phyloP scores from a whole-genome alignment of 495 filamentous ascomycete genomes.

The Aspergillus affinis region DNA sequence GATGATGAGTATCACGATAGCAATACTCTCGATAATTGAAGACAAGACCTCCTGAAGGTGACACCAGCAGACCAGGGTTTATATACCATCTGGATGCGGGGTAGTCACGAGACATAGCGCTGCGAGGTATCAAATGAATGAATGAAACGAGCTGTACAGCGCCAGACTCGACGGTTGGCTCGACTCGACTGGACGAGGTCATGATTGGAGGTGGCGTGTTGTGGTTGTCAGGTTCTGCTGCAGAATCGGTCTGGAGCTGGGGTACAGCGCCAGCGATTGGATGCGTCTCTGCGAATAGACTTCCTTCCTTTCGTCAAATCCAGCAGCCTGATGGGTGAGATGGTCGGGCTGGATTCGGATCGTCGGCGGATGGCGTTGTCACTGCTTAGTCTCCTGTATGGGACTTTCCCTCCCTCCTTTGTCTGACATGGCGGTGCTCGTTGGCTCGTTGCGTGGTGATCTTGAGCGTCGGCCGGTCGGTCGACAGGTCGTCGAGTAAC shows the following conservation, averaged over 20 bases:
- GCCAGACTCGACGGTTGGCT: not conserved
- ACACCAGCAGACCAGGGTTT: not conserved
- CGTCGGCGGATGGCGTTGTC: not conserved
- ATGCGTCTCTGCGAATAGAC: not conserved
- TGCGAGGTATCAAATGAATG: conserved; percentile 2
- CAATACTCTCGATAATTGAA: too few species aligned
- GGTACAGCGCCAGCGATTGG: not conserved
- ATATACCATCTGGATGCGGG: conserved; percentile 10
- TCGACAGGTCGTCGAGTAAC: not conserved
- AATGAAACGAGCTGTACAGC: not conserved
- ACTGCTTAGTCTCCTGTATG: not conserved
- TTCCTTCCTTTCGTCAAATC: not conserved
- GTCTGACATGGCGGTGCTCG: not conserved
- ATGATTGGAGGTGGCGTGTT: conserved; percentile 5
- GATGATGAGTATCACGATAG: not conserved
- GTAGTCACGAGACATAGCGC: conserved; percentile 10
- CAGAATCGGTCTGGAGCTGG: conserved; percentile 1
- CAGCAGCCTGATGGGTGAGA: too few species aligned
- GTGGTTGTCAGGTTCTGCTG: conserved; percentile 1
- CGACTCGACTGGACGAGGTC: not conserved
- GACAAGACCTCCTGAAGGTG: not conserved
- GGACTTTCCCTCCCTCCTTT: too few species aligned
- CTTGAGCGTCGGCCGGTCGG: not conserved
- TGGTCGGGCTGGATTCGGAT: not conserved
- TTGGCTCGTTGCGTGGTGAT: not conserved